phyloP scores from a whole-genome alignment of 1,284 basidiomycete genomes.

The Marasmius sp. region DNA sequence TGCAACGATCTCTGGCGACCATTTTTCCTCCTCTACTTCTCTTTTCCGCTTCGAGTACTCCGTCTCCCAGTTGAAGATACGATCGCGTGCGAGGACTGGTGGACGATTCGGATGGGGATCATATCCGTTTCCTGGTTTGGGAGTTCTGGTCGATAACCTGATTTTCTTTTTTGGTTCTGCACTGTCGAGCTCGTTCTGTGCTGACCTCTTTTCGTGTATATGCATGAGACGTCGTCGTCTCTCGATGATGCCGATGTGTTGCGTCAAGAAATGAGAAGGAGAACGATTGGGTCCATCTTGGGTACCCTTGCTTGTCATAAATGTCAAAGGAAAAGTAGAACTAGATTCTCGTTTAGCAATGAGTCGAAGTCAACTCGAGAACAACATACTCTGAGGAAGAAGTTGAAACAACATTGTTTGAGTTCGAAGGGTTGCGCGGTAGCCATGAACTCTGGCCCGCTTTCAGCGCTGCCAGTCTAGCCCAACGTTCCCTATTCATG shows the following conservation, averaged over 20 bases:
- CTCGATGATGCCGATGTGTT: no score
- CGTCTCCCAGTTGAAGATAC: neutral
- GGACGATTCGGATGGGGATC: neutral
- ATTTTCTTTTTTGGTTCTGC: no score
- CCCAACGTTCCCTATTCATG: no score
- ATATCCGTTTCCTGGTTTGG: neutral
- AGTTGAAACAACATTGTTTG: no score
- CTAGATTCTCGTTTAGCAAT: neutral
- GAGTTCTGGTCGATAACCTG: neutral
- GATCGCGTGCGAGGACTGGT: neutral
- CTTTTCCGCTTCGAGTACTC: neutral
- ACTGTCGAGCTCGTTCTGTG: no score
- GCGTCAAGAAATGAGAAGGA: no score
- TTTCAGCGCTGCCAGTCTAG: neutral
- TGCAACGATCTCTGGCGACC: neutral
- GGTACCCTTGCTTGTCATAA: no score
- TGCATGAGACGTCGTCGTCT: no score
- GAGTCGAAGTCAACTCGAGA: constrained; percentile 1
- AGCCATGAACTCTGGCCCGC: neutral
- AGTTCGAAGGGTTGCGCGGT: constrained; percentile 10
- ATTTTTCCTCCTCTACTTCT: neutral
- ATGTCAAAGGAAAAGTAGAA: neutral
- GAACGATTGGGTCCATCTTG: no score
- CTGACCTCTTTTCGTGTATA: no score
- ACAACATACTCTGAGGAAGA: no score